Conservation (phyloP, 1,284 basidiomycete genomes). For the Ganoderma boninense region DNA sequence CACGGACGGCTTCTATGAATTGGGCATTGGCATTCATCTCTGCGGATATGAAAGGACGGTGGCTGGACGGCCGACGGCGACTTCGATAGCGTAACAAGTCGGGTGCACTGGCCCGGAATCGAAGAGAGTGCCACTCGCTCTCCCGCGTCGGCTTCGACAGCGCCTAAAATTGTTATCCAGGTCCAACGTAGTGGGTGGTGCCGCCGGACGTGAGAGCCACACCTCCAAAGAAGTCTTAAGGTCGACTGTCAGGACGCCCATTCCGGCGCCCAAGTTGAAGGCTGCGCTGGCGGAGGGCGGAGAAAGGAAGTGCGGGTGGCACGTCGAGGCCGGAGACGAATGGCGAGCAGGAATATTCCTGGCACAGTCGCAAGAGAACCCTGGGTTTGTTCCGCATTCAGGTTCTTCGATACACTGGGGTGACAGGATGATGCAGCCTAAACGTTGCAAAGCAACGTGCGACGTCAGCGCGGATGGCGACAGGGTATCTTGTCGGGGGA, state of each 20-base stretch:
- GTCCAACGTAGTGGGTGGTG: background rate
- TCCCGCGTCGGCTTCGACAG: background rate
- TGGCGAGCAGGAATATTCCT: background rate
- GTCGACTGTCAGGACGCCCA: background rate
- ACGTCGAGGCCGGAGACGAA: background rate
- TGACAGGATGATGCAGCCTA: background rate
- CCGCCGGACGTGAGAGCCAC: background rate
- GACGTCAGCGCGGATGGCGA: background rate
- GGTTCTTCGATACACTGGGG: conserved; percentile 3
- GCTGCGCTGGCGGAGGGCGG: background rate
- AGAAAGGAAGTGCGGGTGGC: conserved; percentile 1
- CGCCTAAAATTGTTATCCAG: background rate
- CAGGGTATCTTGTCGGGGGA: background rate
- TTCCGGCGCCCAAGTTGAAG: background rate
- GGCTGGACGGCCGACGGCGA: background rate
- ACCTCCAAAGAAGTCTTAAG: background rate
- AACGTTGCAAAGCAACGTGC: background rate
- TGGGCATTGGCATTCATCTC: background rate
- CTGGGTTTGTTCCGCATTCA: background rate
- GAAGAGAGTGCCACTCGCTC: background rate
- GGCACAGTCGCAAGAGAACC: background rate
- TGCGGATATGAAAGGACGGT: background rate
- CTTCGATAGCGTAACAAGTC: background rate
- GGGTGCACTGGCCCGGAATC: background rate
- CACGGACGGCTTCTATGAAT: background rate